phyloP scores from a whole-genome alignment of 768 basidiomycete genomes.

The Collybia sordida region DNA sequence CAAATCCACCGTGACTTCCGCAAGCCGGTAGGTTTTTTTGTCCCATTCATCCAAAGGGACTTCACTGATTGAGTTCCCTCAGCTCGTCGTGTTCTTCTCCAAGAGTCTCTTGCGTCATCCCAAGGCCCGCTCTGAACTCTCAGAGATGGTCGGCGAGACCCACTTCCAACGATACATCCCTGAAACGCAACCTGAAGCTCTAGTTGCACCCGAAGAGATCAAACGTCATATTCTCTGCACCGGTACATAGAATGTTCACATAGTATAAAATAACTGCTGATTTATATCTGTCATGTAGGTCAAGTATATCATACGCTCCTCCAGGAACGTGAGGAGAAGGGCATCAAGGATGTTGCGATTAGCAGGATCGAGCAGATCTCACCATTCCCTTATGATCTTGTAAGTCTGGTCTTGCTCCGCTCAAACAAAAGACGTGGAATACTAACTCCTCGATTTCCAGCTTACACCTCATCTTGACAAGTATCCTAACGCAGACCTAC shows the following conservation, averaged over 20 bases:
- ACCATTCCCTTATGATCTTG: conserved; percentile 95
- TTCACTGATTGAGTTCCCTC: neutral
- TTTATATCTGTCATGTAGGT: conserved; percentile 38
- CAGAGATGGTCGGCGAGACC: conserved; percentile 88
- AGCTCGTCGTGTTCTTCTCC: conserved; percentile 96
- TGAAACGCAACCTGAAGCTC: conserved; percentile 67
- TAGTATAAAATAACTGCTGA: no score
- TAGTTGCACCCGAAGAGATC: conserved; percentile 84
- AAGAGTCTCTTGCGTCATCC: conserved; percentile 95
- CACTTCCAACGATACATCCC: conserved; percentile 94
- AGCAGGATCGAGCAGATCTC: conserved; percentile 94
- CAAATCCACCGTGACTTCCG: conserved; percentile 98
- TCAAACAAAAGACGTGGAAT: neutral
- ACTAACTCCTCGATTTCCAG: conserved; percentile 33
- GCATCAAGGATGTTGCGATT: conserved; percentile 92
- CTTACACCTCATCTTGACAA: conserved; percentile 92
- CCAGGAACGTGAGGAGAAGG: conserved; percentile 87
- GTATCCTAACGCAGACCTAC: conserved; percentile 91
- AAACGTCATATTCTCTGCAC: conserved; percentile 90
- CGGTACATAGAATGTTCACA: conserved; percentile 34
- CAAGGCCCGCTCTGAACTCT: conserved; percentile 80
- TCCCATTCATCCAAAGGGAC: neutral
- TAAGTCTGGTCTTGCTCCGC: conserved; percentile 31
- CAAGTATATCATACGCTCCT: conserved; percentile 93
- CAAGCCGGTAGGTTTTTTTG: conserved; percentile 69